These are phyloP conservation scores for Byssochlamys sp. DNA, from an alignment of 2,329 filamentous ascomycete species.

Conservation along the genomic window DNA sequence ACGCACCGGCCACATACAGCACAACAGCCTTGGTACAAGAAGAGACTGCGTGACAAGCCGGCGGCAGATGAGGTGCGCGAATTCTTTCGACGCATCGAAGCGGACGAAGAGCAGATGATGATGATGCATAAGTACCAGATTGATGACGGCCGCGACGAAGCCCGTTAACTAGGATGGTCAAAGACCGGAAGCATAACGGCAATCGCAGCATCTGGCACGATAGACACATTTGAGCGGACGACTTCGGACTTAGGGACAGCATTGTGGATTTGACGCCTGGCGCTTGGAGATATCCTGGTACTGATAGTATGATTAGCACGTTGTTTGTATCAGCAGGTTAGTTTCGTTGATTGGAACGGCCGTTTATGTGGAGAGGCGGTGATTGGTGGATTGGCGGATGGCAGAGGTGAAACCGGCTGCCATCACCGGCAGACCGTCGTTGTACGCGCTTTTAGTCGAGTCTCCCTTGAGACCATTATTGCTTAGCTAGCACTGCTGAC, in stretches of 20 bases:
- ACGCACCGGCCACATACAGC: background rate
- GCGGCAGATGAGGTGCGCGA: conserved; percentile 13
- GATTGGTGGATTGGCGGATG: background rate
- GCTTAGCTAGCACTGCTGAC: background rate
- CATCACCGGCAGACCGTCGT: background rate
- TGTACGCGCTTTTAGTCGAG: background rate
- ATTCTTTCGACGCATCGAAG: conserved; percentile 15
- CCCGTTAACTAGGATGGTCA: background rate
- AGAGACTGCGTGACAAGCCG: conserved; percentile 7
- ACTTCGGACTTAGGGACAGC: background rate
- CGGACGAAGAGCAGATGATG: conserved; percentile 15
- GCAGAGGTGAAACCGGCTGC: background rate
- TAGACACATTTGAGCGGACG: background rate
- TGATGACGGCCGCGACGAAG: conserved; percentile 1
- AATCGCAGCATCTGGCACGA: background rate
- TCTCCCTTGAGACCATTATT: background rate
- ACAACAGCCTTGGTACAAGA: conserved; percentile 7
- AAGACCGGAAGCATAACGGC: background rate
- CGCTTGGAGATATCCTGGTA: background rate
- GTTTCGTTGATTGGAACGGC: background rate
- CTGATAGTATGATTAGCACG: background rate
- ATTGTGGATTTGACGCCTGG: background rate
- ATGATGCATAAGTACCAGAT: conserved; percentile 13
- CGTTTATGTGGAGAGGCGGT: background rate
- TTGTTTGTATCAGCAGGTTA: background rate